These are phyloP conservation scores for Eragrostis nindensis DNA, from an alignment of 176 grass and related monocot genomes.

Conservation along the genomic window DNA sequence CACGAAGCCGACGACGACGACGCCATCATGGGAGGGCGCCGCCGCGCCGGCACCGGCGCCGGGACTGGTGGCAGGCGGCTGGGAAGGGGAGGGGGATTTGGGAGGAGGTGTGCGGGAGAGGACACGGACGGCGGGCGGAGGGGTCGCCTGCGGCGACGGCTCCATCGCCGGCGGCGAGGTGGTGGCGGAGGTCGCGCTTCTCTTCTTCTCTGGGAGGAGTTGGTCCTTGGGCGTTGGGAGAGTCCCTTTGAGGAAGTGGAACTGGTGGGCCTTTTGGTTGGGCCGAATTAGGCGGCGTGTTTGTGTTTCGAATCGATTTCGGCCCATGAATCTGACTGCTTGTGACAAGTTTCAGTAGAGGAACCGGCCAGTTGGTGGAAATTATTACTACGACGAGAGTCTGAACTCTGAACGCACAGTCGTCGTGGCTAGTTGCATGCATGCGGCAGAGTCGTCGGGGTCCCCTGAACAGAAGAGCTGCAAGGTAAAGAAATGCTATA, in stretches of 20 bases:
- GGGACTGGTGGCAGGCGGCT: not conserved
- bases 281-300: not conserved
- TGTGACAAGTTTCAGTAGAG: too few relatives aligned
- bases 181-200: not conserved
- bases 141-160: slow-evolving; percentile 44
- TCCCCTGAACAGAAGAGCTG: too few relatives aligned
- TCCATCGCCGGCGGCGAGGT: slow-evolving; percentile 64
- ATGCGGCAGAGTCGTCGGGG: too few relatives aligned
- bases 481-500: too few relatives aligned
- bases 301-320: not conserved
- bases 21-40: slow-evolving; percentile 49
- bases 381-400: too few relatives aligned
- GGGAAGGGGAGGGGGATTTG: slow-evolving; percentile 4
- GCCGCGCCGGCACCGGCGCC: not conserved
- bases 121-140: slow-evolving; percentile 38
- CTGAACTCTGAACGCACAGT: too few relatives aligned
- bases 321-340: too few relatives aligned
- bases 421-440: too few relatives aligned
- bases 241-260: not conserved
- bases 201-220: too few relatives aligned
- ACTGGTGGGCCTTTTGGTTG: not conserved
- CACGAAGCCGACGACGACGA: slow-evolving; percentile 74
- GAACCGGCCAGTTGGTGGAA: too few relatives aligned
- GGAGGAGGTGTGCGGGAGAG: slow-evolving; percentile 35
- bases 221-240: not conserved